phyloP scores from a whole-genome alignment of 2,329 filamentous ascomycete species.

The Incumbomyces lentus region DNA sequence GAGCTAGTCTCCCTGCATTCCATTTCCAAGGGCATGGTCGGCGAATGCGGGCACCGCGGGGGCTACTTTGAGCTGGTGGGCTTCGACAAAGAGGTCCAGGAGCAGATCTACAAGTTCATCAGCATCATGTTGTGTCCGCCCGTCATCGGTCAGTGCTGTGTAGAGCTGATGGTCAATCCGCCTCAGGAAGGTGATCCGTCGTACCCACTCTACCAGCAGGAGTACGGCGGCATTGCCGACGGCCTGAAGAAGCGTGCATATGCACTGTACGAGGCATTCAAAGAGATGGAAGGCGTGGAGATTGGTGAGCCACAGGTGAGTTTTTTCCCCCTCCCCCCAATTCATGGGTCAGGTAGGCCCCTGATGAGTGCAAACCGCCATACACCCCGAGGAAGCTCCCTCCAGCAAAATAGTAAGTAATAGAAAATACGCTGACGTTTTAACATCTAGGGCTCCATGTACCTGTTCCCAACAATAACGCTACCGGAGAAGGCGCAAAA shows the following conservation, averaged over 20 bases:
- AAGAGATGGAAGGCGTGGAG: slow-evolving; percentile 89
- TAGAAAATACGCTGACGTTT: too few species aligned
- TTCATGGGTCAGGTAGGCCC: not conserved
- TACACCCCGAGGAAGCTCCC: too few species aligned
- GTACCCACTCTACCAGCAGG: slow-evolving; percentile 69
- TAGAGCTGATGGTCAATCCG: slow-evolving; percentile 97
- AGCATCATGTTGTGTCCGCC: slow-evolving; percentile 94
- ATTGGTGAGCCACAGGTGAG: slow-evolving; percentile 67
- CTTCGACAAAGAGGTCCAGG: slow-evolving; percentile 75
- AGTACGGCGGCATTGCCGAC: slow-evolving; percentile 73
- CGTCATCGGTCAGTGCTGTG: slow-evolving; percentile 88
- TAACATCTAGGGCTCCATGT: slow-evolving; percentile 70
- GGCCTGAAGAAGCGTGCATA: slow-evolving; percentile 69
- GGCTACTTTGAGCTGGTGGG: slow-evolving; percentile 95
- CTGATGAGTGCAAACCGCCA: too few species aligned
- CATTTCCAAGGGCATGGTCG: slow-evolving; percentile 96
- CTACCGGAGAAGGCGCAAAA: slow-evolving; percentile 66
- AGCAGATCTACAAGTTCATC: slow-evolving; percentile 97
- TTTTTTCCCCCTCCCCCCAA: slow-evolving; percentile 9
- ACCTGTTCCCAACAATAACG: slow-evolving; percentile 91
- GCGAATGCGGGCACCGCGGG: slow-evolving; percentile 93
- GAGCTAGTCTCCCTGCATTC: slow-evolving; percentile 90
- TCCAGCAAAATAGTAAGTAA: too few species aligned
- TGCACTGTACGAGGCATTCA: slow-evolving; percentile 82
- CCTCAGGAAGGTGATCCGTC: slow-evolving; percentile 74